These are phyloP conservation scores for Aspergillus biplanus DNA, from an alignment of 495 filamentous ascomycete species.

Conservation along the genomic window DNA sequence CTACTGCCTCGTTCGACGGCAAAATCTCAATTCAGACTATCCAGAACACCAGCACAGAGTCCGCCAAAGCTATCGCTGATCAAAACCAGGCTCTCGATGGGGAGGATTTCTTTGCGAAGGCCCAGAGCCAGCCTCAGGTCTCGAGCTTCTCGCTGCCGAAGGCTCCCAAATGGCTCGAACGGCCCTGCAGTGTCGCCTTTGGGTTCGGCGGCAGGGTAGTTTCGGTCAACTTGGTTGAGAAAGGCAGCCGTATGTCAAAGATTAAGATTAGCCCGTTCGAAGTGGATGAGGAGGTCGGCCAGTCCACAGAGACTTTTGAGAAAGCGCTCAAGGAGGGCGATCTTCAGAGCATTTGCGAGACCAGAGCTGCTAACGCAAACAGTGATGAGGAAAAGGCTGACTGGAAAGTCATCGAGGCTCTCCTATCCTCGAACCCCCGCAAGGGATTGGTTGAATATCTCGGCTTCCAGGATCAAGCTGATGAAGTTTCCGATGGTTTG, in stretches of 20 bases:
- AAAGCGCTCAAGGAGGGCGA: conserved; percentile 77
- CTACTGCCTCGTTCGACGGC: conserved; percentile 95
- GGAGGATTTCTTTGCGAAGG: conserved; percentile 95
- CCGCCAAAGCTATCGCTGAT: conserved; percentile 53
- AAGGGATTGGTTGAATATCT: conserved; percentile 83
- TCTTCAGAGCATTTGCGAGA: conserved; percentile 76
- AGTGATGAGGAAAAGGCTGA: conserved; percentile 92
- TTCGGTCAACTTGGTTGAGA: conserved; percentile 65
- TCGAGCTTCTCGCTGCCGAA: conserved; percentile 83
- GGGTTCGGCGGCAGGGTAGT: conserved; percentile 95
- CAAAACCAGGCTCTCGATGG: conserved; percentile 76
- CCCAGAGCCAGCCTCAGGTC: conserved; percentile 86
- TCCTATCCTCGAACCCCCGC: conserved; percentile 79
- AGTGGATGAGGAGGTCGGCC: conserved; percentile 82
- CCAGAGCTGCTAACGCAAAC: conserved; percentile 69
- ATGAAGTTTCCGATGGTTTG: conserved; percentile 53
- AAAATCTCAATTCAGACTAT: conserved; percentile 91
- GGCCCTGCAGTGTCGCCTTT: conserved; percentile 86
- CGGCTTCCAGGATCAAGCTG: conserved; percentile 71
- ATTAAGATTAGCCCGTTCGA: conserved; percentile 84
- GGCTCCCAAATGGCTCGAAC: conserved; percentile 87
- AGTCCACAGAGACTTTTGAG: conserved; percentile 86
- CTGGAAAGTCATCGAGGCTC: conserved; percentile 91
- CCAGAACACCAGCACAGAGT: conserved; percentile 74
- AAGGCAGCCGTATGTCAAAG: conserved; percentile 70